Evolutionary conservation across 2,329 filamentous ascomycete species (phyloP).

Genomic region (Stemphylium vesicarium): DNA sequence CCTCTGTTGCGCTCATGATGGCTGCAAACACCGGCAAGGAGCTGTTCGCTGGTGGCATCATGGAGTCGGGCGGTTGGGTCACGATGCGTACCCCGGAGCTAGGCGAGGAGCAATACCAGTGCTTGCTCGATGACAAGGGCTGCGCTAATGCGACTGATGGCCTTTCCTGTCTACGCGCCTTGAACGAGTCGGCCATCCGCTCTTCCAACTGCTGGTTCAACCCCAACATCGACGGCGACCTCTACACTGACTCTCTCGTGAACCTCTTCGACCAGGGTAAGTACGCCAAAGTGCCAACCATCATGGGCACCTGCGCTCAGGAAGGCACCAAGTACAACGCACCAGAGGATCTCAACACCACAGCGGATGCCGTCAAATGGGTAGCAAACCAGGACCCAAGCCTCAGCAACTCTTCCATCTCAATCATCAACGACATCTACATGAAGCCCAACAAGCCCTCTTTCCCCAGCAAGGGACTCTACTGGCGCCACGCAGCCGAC

Average conservation of each 20-base stretch:
- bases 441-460: constrained; percentile 51
- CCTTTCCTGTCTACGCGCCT: constrained; percentile 57
- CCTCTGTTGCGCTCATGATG: constrained; percentile 34
- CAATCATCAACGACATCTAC: constrained; percentile 62
- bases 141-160: constrained; percentile 51
- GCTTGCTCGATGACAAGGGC: constrained; percentile 56
- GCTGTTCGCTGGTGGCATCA: constrained; percentile 61
- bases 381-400: constrained; percentile 65
- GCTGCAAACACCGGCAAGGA: constrained; percentile 50
- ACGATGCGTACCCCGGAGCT: constrained; percentile 56
- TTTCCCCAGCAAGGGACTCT: constrained; percentile 59
- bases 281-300: constrained; percentile 61
- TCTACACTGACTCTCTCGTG: constrained; percentile 60
- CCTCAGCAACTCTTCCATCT: constrained; percentile 59
- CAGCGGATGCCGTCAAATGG: constrained; percentile 60
- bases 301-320: constrained; percentile 65
- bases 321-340: constrained; percentile 68
- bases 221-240: constrained; percentile 58
- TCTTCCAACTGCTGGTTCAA: constrained; percentile 51
- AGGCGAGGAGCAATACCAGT: constrained; percentile 61
- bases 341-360: constrained; percentile 56
- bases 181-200: constrained; percentile 55
- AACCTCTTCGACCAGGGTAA: constrained; percentile 56
- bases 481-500: constrained; percentile 64
- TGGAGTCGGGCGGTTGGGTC: constrained; percentile 62